Evolutionary conservation across 148 eudicot species (phyloP).

Genomic region (Tetragonia tetragonoides): DNA sequence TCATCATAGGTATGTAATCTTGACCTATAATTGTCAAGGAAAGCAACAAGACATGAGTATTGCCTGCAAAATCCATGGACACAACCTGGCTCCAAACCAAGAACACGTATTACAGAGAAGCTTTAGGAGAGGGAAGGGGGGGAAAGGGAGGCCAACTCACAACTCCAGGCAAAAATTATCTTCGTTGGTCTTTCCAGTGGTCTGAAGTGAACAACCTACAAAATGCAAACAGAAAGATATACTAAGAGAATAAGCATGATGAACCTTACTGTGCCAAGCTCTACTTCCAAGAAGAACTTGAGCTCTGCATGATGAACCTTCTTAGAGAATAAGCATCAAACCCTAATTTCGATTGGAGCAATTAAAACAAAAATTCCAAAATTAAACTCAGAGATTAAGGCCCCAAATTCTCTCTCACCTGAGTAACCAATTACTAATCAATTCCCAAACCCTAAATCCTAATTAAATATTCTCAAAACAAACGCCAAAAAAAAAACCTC

Average conservation of each 20-base stretch:
- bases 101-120: conserved; percentile 4
- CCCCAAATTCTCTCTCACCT: too few species aligned
- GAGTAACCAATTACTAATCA: too few species aligned
- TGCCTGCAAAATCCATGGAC: background rate
- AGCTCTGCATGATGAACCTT: conserved; percentile 76
- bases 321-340: too few species aligned
- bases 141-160: conserved; percentile 48
- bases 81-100: conserved; percentile 11
- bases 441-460: too few species aligned
- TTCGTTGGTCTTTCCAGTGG: conserved; percentile 89
- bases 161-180: conserved; percentile 82
- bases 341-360: too few species aligned
- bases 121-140: background rate
- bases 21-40: conserved; percentile 44
- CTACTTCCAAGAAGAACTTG: conserved; percentile 79
- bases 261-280: conserved; percentile 54
- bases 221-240: conserved; percentile 12
- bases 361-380: background rate
- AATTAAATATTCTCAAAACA: too few species aligned
- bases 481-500: too few species aligned
- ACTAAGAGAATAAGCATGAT: background rate
- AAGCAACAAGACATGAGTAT: background rate
- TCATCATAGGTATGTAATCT: conserved; percentile 87
- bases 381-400: conserved; percentile 5
- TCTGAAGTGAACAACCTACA: conserved; percentile 84